A percentile compares a stretch with the other conserved stretches of the same genome.
Conservation (phyloP, 2,329 filamentous ascomycete genomes). For the Xylaria sp. region DNA sequence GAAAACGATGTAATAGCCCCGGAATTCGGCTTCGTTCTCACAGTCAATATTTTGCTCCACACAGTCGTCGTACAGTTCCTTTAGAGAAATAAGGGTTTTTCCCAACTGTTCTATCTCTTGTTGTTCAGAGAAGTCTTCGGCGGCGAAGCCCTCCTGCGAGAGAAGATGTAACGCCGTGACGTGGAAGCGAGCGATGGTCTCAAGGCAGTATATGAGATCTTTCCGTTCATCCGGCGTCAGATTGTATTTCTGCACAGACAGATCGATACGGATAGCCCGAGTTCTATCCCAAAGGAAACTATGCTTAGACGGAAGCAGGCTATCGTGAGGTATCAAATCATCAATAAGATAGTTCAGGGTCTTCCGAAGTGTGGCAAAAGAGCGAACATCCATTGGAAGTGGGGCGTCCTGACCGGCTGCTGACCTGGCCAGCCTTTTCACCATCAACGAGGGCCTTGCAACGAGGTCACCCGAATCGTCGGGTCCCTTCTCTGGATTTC, state of each 20-base stretch:
- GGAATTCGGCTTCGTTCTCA: slow-evolving; percentile 73
- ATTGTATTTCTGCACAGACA: slow-evolving; percentile 71
- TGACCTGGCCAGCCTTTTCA: slow-evolving; percentile 74
- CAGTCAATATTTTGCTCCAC: slow-evolving; percentile 67
- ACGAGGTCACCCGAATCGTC: slow-evolving; percentile 55
- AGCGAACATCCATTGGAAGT: slow-evolving; percentile 74
- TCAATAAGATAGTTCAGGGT: slow-evolving; percentile 73
- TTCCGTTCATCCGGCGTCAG: slow-evolving; percentile 67
- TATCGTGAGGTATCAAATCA: slow-evolving; percentile 65
- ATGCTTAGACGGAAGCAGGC: slow-evolving; percentile 66
- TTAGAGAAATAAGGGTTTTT: slow-evolving; percentile 72
- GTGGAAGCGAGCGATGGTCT: slow-evolving; percentile 75
- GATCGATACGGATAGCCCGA: slow-evolving; percentile 73
- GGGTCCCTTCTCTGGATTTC: slow-evolving; percentile 64
- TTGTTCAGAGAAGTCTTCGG: slow-evolving; percentile 72
- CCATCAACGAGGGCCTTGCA: slow-evolving; percentile 65
- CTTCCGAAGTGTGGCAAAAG: slow-evolving; percentile 65
- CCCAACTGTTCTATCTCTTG: slow-evolving; percentile 76
- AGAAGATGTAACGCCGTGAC: slow-evolving; percentile 73
- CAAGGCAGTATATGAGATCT: slow-evolving; percentile 71
- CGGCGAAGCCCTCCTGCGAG: slow-evolving; percentile 64
- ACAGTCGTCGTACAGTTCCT: slow-evolving; percentile 74
- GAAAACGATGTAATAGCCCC: slow-evolving; percentile 72
- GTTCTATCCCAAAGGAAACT: slow-evolving; percentile 77
- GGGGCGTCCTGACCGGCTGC: slow-evolving; percentile 75